Conservation (phyloP, 768 basidiomycete genomes). For the Clitopilus hobsonii region DNA sequence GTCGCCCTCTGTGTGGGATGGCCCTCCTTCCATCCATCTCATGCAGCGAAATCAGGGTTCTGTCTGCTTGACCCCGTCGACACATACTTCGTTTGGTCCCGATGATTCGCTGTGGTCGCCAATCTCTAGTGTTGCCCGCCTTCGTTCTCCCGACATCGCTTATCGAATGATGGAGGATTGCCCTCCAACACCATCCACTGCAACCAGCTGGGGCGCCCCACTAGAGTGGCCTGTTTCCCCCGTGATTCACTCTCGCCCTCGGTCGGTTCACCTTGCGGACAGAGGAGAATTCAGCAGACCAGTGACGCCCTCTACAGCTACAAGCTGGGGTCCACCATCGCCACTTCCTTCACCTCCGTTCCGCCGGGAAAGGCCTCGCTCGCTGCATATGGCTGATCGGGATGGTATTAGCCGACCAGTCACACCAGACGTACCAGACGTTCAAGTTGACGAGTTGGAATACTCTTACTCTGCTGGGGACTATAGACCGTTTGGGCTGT, state of each 20-base stretch:
- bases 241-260: constrained; percentile 17
- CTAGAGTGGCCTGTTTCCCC: constrained; percentile 28
- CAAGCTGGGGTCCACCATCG: constrained; percentile 29
- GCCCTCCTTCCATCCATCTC: constrained; percentile 51
- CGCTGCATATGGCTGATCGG: constrained; percentile 30
- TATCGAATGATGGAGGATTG: constrained; percentile 49
- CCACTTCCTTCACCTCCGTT: constrained; percentile 19
- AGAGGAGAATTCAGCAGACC: constrained; percentile 40
- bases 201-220: constrained; percentile 43
- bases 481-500: constrained; percentile 19
- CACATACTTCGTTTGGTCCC: constrained; percentile 54
- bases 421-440: constrained; percentile 38
- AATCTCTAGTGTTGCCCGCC: constrained; percentile 26
- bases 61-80: constrained; percentile 48
- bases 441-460: constrained; percentile 47
- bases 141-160: constrained; percentile 58
- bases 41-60: constrained; percentile 52
- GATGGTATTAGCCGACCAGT: constrained; percentile 25
- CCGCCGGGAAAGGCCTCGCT: constrained; percentile 16
- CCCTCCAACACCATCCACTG: constrained; percentile 46
- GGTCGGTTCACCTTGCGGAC: constrained; percentile 44
- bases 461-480: constrained; percentile 31
- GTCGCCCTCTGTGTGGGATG: constrained; percentile 32
- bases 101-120: constrained; percentile 36
- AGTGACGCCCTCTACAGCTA: constrained; percentile 35